phyloP scores from a whole-genome alignment of 2,329 filamentous ascomycete genomes.

The Aspergillus sojae region DNA sequence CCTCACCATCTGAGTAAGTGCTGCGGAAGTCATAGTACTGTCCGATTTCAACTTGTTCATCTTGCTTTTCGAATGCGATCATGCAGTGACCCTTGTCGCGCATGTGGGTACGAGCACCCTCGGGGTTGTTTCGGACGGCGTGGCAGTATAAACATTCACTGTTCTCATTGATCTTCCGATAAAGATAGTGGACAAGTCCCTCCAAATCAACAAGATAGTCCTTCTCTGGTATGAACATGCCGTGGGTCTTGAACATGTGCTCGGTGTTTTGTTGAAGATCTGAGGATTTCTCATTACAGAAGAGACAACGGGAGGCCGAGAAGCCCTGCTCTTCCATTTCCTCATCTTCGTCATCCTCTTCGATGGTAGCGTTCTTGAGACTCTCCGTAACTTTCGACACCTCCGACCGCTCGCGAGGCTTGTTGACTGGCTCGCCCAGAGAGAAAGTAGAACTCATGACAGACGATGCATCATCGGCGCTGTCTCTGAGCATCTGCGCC shows the following conservation, averaged over 20 bases:
- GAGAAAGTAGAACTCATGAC: slow-evolving; percentile 91
- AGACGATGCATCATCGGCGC: slow-evolving; percentile 71
- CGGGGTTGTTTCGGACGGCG: slow-evolving; percentile 75
- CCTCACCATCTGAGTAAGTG: slow-evolving; percentile 84
- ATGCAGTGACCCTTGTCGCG: slow-evolving; percentile 95
- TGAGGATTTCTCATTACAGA: slow-evolving; percentile 86
- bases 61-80: slow-evolving; percentile 86
- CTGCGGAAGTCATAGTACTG: slow-evolving; percentile 97
- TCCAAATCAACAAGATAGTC: slow-evolving; percentile 80
- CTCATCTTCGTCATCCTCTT: slow-evolving; percentile 55
- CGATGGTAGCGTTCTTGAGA: slow-evolving; percentile 67
- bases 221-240: slow-evolving; percentile 94
- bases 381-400: slow-evolving; percentile 77
- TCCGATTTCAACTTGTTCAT: slow-evolving; percentile 90
- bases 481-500: slow-evolving; percentile 50
- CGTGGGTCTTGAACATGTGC: slow-evolving; percentile 91
- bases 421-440: slow-evolving; percentile 73
- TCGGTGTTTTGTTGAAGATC: slow-evolving; percentile 73
- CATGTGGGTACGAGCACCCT: slow-evolving; percentile 94
- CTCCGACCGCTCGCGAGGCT: slow-evolving; percentile 65
- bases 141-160: slow-evolving; percentile 88
- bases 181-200: slow-evolving; percentile 76
- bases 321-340: slow-evolving; percentile 48
- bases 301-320: slow-evolving; percentile 69
- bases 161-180: slow-evolving; percentile 75